phyloP scores from a whole-genome alignment of 805 yeast genomes.

The Wickerhamomyces xylosicus region DNA sequence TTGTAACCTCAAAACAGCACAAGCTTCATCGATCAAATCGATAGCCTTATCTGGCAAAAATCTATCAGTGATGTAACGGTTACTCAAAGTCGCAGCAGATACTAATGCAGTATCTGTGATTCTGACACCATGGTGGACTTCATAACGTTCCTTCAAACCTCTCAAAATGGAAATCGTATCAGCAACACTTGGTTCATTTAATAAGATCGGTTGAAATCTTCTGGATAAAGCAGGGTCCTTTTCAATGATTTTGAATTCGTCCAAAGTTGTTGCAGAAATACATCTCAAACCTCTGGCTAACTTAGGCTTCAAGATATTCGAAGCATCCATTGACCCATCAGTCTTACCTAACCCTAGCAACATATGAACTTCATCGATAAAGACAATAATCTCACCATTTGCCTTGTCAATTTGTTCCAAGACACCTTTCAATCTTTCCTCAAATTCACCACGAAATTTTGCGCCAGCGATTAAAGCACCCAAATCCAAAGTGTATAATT shows the following conservation, averaged over 20 bases:
- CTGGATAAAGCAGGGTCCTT: constrained; percentile 94
- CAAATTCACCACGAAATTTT: constrained; percentile 93
- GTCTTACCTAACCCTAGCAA: constrained; percentile 85
- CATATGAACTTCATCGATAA: constrained; percentile 87
- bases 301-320: constrained; percentile 87
- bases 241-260: constrained; percentile 90
- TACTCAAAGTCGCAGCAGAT: constrained; percentile 84
- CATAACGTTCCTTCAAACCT: constrained; percentile 89
- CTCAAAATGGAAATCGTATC: constrained; percentile 88
- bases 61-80: constrained; percentile 85
- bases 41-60: constrained; percentile 94
- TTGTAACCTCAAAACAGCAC: constrained; percentile 87
- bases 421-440: constrained; percentile 74
- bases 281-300: constrained; percentile 91
- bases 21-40: constrained; percentile 93
- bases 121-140: constrained; percentile 96
- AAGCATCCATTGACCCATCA: constrained; percentile 94
- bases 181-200: constrained; percentile 81
- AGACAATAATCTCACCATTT: constrained; percentile 65
- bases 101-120: constrained; percentile 88
- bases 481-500: constrained; percentile 73
- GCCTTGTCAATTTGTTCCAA: constrained; percentile 77
- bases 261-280: constrained; percentile 94
- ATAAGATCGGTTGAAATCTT: constrained; percentile 80
- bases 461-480: constrained; percentile 92